Conservation (phyloP, 352 stramenopile genomes). For the Lagenidium giganteum region DNA sequence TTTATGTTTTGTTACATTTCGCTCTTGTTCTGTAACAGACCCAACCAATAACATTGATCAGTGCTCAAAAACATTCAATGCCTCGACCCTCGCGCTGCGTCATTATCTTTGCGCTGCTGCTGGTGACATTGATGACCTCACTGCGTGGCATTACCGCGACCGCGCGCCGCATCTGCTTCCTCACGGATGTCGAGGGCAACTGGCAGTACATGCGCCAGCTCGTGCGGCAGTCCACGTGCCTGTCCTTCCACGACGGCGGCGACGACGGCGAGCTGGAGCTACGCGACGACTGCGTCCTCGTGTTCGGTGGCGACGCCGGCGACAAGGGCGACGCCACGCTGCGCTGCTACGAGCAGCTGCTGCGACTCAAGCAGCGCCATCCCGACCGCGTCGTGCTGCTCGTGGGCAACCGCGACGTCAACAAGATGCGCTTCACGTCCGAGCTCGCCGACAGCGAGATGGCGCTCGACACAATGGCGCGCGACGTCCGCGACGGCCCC, state of each 20-base stretch:
- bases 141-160: slow-evolving; percentile 1
- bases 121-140: slow-evolving; percentile 10
- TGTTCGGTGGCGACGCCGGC: slow-evolving; percentile 85
- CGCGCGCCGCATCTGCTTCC: slow-evolving; percentile 35
- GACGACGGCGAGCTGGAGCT: slow-evolving; percentile 32
- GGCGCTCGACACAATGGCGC: slow-evolving; percentile 33
- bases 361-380: slow-evolving; percentile 78
- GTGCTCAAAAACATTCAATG: too few species aligned
- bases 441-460: slow-evolving; percentile 72
- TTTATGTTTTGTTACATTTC: too few species aligned
- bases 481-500: slow-evolving; percentile 52
- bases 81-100: too few species aligned
- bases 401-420: slow-evolving; percentile 88
- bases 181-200: slow-evolving; percentile 67
- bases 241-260: slow-evolving; percentile 19
- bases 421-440: too few species aligned
- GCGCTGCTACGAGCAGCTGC: slow-evolving; percentile 68
- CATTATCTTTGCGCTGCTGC: too few species aligned
- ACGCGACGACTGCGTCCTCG: slow-evolving; percentile 59
- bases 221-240: slow-evolving; percentile 36
- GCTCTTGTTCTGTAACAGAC: too few species aligned
- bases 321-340: slow-evolving; percentile 86
- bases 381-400: slow-evolving; percentile 82
- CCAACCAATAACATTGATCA: too few species aligned
- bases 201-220: slow-evolving; percentile 60